Percentiles rank a stretch among this genome's conserved stretches.
Conservation (phyloP, 257 asterid species). For the Solanum virginianum region DNA sequence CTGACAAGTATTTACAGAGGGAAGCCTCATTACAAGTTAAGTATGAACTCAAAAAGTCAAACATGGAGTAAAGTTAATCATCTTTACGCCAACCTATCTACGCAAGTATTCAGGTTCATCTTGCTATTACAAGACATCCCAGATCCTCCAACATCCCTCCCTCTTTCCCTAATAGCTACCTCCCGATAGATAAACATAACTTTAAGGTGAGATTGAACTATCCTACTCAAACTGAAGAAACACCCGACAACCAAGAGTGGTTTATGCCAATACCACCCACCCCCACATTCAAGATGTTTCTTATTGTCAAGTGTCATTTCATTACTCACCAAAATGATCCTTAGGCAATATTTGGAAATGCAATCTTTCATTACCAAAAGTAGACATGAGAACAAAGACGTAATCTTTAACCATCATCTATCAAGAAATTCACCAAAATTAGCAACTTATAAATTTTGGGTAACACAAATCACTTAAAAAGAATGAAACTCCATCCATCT, state of each 20-base stretch:
- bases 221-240: not conserved
- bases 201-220: not conserved
- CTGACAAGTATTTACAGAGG: not conserved
- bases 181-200: not conserved
- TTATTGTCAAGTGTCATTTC: not conserved
- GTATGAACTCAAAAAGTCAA: not conserved
- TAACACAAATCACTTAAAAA: not conserved
- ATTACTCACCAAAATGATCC: not conserved
- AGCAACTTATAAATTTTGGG: not conserved
- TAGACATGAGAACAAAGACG: not conserved
- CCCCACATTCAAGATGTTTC: not conserved
- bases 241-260: not conserved
- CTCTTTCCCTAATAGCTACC: not conserved
- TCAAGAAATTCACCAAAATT: not conserved
- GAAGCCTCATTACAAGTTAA: not conserved
- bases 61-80: not conserved
- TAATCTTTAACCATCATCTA: not conserved
- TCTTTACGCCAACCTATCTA: not conserved
- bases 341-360: not conserved
- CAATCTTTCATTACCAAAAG: not conserved
- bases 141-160: not conserved
- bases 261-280: not conserved
- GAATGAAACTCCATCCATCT: not conserved
- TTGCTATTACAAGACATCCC: not conserved
- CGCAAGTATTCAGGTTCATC: not conserved